Evolutionary conservation across 495 filamentous ascomycete genomes (phyloP), one percentile per base, ranked within the genome.

Genomic region (Penicillium macrosclerotiorum): DNA sequence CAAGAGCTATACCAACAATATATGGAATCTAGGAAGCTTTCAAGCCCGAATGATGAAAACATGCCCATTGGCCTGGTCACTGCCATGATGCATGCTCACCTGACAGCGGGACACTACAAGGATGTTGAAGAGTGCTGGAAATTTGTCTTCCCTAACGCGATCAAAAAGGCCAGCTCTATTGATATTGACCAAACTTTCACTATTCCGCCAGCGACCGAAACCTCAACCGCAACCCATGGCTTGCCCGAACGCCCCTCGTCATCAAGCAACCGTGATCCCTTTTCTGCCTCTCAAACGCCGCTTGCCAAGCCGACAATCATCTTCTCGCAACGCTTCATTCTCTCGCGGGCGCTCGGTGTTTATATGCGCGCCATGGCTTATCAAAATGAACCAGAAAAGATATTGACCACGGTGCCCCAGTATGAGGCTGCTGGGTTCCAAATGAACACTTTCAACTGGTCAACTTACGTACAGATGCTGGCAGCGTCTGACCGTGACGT

Each of bases 81-180:
- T 39, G 74, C 81, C 7, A 61, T 89, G 19, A 90, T 93, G 85
- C 58, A 71, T 2, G 67, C 77, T 4, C 73, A 86, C 56, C 61
- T 78, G 17, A 65, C 72, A 25, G 78, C 79, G 16, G 55, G 67
- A 7, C 69, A 85, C 24, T 75, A 76, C 45, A 67, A 77, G 18
- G 74, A 78, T 33, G 80, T 90, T 19, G 75, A 78, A 37, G 59
- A 77, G 45, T 84, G 74, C 29, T 94, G 89, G 89, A 45, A 78
- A 3, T 61, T 86, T 19, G 73, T 79, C 5, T 65, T 84, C 22
- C 51, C 68, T 19, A 70, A 75, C 45, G 77, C 81, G 3, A 69
- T 69, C 25, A 62, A 64, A 25, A 56, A 78, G 37, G 76, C 68
- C 8, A 52, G 44, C 19, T 54, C 37, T 24, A 32, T 55, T 17